Evolutionary conservation across 257 asterid species (phyloP), one percentile per base, ranked within the genome.

Genomic region (Solanum sitiens): DNA sequence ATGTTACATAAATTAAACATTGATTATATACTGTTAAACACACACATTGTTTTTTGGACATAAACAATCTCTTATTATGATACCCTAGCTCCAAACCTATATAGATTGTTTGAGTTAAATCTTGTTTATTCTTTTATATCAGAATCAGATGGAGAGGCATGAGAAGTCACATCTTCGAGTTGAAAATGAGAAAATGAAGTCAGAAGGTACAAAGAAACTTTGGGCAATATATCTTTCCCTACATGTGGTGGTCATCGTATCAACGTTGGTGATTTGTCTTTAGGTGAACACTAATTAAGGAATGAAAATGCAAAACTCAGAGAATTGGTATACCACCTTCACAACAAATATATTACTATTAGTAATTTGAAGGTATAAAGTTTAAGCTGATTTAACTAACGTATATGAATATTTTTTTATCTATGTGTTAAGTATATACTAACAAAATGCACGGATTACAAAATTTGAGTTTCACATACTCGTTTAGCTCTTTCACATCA

Each of bases 121-220:
- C 7, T 23, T 61, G 30, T 61, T 23, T 61, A 3, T 61, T 9
- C 2, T 40, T 23, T 63, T 0, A 11, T 65, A 8, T 3, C 50
- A 91, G 88, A 12, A 82, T 3, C 77, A 89, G 42, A 20, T 39
- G 7, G 89, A 86, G 83, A 89, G 87, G 25, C 13, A 11, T 13
- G 88, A 87, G 1, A 87, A 77, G 61, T 1, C 21, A 33, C 83
- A 68, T 2, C 91, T 91, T 8, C 47, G 75, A 27, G 68, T 32
- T 35, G 88, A 89, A 11, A 89, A 89, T n/a, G 88, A 87, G 4
- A 91, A 72, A 68, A 83, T 89, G 6, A 89, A 83, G 4, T 8
- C 18, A 0, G 90, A 91, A 27, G 83, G 7, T 76, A 50, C 33
- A 89, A n/a, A 71, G 87, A 87, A 70, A 8, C 77, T 37, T 33